Base-by-base conservation (phyloP, 805 yeast species). In the Candida qinlingensis region DNA sequence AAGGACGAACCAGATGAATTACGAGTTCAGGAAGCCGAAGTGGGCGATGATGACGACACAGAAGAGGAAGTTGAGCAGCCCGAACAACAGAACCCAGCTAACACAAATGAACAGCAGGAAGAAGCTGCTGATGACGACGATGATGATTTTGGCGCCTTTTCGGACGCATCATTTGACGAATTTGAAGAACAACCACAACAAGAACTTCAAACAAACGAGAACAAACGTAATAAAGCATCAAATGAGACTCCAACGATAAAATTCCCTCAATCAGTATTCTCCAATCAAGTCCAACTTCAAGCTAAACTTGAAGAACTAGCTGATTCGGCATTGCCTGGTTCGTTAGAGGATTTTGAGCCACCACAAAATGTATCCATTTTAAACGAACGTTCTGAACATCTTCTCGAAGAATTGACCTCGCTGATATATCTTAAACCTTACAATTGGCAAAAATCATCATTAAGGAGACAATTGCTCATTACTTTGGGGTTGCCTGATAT, bases 401-500 rank as follows among this genome's bases (percentile, higher is more conserved):
- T 79, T 9, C 74, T 77, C 66, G 64, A 66, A 25, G 74, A 74
- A 47, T 64, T 83, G n/a, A 69, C 79, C 3, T 68, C 69, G 8
- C 48, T 71, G 12, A 80, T 81, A 0, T 72, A 73, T 43, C 63
- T 79, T 34, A 74, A 73, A 30, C 85, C 83, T 1, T 74, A 82
- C 13, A 82, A 81, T 50, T 88, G 96, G 96, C 76, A 75, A 39
- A 74, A 74, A 46, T 83, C 87, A 60, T 71, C 80, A 19, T 74
- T 85, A 27, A 76, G 90, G 44, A 77, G 85, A 55, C 80, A 78
- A 54, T 64, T 88, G 33, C 69, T 85, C 33, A 69, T 83, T 19
- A 76, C 81, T 30, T 67, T 88, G 40, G 90, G 91, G 1, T 75
- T 88, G 2, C 95, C 95, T 0, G 76, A 86, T 38, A 83, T 84